A percentile compares a stretch with the other conserved stretches of the same genome.
Conservation (phyloP, 306 rosid genomes). For the Ormosia emarginata region DNA sequence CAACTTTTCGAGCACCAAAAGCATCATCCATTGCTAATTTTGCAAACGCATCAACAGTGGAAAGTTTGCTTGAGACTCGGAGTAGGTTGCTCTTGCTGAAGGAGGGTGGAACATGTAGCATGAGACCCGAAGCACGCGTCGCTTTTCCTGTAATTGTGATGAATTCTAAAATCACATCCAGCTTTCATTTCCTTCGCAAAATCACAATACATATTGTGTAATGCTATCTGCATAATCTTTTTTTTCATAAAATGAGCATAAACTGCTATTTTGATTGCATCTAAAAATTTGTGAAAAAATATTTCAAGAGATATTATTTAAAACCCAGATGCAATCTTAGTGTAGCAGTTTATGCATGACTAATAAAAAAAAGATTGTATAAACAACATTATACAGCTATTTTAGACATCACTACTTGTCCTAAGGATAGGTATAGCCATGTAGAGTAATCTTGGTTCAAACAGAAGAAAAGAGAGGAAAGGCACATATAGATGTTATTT, state of each 20-base stretch:
- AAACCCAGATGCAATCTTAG: background rate
- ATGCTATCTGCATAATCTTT: background rate
- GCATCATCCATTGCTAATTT: too few relatives aligned
- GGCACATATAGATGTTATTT: background rate
- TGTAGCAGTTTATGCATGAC: background rate
- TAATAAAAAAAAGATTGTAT: background rate
- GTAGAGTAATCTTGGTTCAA: background rate
- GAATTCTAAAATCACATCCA: background rate
- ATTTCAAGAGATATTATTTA: too few relatives aligned
- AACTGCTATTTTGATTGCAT: background rate
- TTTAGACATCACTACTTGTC: background rate
- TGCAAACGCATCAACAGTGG: background rate
- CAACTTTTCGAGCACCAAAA: background rate
- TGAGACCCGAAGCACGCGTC: background rate
- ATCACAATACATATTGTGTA: background rate
- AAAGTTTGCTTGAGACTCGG: background rate
- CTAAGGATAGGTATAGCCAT: background rate
- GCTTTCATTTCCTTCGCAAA: background rate
- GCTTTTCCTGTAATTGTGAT: background rate
- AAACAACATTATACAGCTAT: background rate
- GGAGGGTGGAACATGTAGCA: background rate
- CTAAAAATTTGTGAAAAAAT: background rate
- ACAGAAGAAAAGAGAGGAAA: too few relatives aligned
- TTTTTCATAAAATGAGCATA: background rate
- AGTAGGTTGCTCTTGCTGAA: background rate